Conservation (phyloP, 1,139 yeast species). For the Schwanniomyces etchellsii region DNA sequence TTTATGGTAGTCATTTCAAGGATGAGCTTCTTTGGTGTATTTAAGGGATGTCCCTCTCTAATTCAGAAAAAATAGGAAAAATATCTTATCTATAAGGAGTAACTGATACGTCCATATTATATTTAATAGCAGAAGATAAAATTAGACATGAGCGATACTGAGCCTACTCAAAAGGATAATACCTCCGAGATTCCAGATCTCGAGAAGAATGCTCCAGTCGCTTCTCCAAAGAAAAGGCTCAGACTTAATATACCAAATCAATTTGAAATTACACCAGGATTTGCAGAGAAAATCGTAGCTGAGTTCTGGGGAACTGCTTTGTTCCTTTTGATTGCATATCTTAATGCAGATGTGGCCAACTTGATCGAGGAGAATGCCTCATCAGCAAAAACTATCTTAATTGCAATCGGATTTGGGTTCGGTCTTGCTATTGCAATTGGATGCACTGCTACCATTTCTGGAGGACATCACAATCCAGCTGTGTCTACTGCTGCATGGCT, state of each 20-base stretch:
- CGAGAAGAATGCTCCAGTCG: background rate
- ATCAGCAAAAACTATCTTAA: constrained; percentile 70
- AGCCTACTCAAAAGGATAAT: background rate
- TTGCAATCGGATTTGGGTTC: constrained; percentile 83
- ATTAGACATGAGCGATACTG: no score
- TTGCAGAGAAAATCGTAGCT: constrained; percentile 5
- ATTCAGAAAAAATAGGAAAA: no score
- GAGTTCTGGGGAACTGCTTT: constrained; percentile 85
- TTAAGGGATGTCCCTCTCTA: no score
- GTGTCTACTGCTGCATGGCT: constrained; percentile 70
- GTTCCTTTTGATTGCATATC: constrained; percentile 76
- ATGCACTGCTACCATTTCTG: constrained; percentile 73
- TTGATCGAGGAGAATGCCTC: constrained; percentile 34
- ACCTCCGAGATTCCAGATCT: background rate
- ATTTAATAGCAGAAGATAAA: no score
- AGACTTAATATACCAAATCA: background rate
- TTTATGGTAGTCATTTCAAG: no score
- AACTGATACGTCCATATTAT: no score
- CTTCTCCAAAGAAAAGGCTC: background rate
- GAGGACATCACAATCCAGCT: constrained; percentile 90
- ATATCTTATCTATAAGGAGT: no score
- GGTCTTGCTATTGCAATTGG: constrained; percentile 75
- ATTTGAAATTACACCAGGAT: background rate
- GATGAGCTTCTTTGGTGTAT: no score
- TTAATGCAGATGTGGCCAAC: constrained; percentile 83